Conservation (phyloP, 352 stramenopile species). For the Phytophthora podocarpi region DNA sequence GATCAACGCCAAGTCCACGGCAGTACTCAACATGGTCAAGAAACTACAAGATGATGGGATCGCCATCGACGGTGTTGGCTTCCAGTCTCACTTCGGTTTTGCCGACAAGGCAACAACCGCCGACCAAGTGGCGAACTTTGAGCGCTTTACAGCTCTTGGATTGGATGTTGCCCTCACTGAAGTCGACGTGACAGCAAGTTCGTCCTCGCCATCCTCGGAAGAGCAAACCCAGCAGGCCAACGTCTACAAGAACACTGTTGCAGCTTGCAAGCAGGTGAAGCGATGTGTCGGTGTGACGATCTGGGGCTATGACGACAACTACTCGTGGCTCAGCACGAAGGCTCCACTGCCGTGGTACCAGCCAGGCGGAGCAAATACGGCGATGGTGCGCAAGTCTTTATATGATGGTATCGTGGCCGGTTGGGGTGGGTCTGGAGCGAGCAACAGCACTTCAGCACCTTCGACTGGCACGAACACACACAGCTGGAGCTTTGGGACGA, state of each 20-base stretch:
- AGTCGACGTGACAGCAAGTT: slow-evolving; percentile 25
- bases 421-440: slow-evolving; percentile 8
- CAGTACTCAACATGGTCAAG: slow-evolving; percentile 26
- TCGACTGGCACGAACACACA: not conserved
- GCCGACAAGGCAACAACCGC: slow-evolving; percentile 12
- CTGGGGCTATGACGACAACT: slow-evolving; percentile 32
- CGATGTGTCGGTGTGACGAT: slow-evolving; percentile 36
- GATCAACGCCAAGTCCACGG: slow-evolving; percentile 38
- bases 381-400: slow-evolving; percentile 26
- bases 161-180: slow-evolving; percentile 37
- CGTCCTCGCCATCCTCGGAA: slow-evolving; percentile 10
- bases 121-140: slow-evolving; percentile 19
- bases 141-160: slow-evolving; percentile 35
- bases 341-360: slow-evolving; percentile 32
- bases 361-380: slow-evolving; percentile 13
- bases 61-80: slow-evolving; percentile 27
- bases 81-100: slow-evolving; percentile 25
- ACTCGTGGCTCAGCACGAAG: slow-evolving; percentile 33
- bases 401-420: slow-evolving; percentile 37
- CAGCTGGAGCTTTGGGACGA: slow-evolving; percentile 4
- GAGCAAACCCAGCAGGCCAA: slow-evolving; percentile 18
- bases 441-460: not conserved
- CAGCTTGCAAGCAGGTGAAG: slow-evolving; percentile 30
- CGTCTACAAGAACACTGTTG: slow-evolving; percentile 28
- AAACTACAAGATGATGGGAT: slow-evolving; percentile 20